These are phyloP conservation scores for Plectosphaerella sp. DNA, from an alignment of 2,329 filamentous ascomycete genomes.

Conservation along the genomic window DNA sequence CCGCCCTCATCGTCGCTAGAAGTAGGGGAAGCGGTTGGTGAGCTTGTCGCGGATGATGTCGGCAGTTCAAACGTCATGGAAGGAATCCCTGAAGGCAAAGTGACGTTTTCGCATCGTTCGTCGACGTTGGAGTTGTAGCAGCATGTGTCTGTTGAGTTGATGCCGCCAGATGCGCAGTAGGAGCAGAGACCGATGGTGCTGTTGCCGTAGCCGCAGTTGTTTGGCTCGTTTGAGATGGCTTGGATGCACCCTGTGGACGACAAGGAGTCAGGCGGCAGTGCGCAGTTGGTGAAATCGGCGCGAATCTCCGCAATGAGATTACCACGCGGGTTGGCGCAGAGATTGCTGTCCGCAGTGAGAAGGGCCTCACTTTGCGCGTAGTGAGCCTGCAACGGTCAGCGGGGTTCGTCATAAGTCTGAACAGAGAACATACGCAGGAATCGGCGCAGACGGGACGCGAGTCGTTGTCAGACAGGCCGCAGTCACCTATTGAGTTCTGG, in stretches of 20 bases:
- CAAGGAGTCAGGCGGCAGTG: slow-evolving; percentile 75
- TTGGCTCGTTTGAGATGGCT: slow-evolving; percentile 73
- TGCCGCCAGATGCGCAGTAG: slow-evolving; percentile 78
- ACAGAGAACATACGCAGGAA: slow-evolving; percentile 61
- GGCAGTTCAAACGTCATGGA: slow-evolving; percentile 56
- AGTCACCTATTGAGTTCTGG: slow-evolving; percentile 75
- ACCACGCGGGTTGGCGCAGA: slow-evolving; percentile 64
- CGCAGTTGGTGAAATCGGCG: slow-evolving; percentile 88
- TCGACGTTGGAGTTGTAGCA: slow-evolving; percentile 80
- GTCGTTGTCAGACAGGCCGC: slow-evolving; percentile 58
- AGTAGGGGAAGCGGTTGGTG: slow-evolving; percentile 26
- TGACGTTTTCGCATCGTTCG: slow-evolving; percentile 68
- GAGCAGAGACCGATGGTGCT: slow-evolving; percentile 74
- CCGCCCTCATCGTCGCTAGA: slow-evolving; percentile 18
- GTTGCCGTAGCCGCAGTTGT: slow-evolving; percentile 79
- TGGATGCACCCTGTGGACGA: slow-evolving; percentile 68
- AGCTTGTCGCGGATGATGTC: slow-evolving; percentile 34
- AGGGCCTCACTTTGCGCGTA: slow-evolving; percentile 86
- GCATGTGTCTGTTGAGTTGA: slow-evolving; percentile 92
- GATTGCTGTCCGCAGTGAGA: slow-evolving; percentile 66
- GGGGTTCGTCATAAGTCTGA: not conserved
- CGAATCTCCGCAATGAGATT: slow-evolving; percentile 74
- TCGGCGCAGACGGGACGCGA: slow-evolving; percentile 81
- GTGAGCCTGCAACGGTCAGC: slow-evolving; percentile 54
- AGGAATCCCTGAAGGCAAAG: slow-evolving; percentile 69